Percentiles rank a stretch among this genome's conserved stretches.
Conservation (phyloP, 352 stramenopile genomes). For the Phytophthora litchii region DNA sequence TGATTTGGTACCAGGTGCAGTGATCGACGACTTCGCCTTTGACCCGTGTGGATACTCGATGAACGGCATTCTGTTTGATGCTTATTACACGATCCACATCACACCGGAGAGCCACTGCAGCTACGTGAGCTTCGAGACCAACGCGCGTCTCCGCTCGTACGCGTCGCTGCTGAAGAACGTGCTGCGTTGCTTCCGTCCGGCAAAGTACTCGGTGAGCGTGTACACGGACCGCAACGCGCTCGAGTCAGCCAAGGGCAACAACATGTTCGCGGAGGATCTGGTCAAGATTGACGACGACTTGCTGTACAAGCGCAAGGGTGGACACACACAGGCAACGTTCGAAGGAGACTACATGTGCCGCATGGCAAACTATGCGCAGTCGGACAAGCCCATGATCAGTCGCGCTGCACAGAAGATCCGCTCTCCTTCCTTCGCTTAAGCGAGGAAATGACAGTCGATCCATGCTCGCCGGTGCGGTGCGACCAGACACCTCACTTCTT, state of each 20-base stretch:
- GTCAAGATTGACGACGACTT: conserved; percentile 78
- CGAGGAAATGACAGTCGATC: conserved; percentile 9
- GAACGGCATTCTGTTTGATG: conserved; percentile 98
- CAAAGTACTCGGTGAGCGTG: conserved; percentile 97
- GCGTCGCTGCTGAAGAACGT: conserved; percentile 97
- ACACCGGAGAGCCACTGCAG: conserved; percentile 97
- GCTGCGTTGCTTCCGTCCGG: conserved; percentile 96
- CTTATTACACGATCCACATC: conserved; percentile 99
- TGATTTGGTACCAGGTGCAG: conserved; percentile 93
- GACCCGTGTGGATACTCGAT: conserved; percentile 99
- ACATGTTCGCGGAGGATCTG: conserved; percentile 78
- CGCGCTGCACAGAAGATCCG: conserved; percentile 68
- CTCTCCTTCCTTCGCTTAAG: conserved; percentile 79
- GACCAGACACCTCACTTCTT: conserved; percentile 3
- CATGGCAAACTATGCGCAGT: conserved; percentile 80
- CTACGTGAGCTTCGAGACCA: conserved; percentile 99
- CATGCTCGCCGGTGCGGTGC: conserved; percentile 1
- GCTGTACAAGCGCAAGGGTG: conserved; percentile 82
- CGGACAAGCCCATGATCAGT: conserved; percentile 48
- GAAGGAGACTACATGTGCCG: conserved; percentile 86
- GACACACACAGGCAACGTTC: conserved; percentile 85
- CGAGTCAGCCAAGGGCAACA: conserved; percentile 62
- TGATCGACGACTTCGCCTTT: conserved; percentile 98
- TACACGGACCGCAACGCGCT: conserved; percentile 92
- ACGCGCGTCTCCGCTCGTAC: conserved; percentile 86